These are phyloP conservation scores for Fusarium pseudoanthophilum DNA, from an alignment of 2,329 filamentous ascomycete species.

Conservation along the genomic window DNA sequence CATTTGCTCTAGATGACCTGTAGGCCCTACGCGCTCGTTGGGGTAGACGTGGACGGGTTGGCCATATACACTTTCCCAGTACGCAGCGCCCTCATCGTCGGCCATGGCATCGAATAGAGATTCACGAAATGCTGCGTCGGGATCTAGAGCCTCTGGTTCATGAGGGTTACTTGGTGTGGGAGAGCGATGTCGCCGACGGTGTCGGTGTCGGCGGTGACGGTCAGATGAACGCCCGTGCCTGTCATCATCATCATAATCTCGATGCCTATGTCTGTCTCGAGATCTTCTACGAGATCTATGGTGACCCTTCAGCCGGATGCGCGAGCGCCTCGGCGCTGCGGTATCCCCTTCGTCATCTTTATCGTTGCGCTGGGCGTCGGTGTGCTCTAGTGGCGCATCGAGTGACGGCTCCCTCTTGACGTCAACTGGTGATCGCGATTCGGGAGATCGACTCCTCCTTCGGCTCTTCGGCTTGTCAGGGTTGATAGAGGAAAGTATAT, in stretches of 20 bases:
- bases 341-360: constrained; percentile 34
- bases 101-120: constrained; percentile 97
- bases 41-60: constrained; percentile 90
- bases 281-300: constrained; percentile 45
- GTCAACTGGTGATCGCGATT: constrained; percentile 8
- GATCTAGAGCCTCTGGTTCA: constrained; percentile 63
- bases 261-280: constrained; percentile 27
- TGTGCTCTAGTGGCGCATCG: constrained; percentile 9
- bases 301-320: constrained; percentile 49
- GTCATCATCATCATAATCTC: constrained; percentile 39
- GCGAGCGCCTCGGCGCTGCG: constrained; percentile 46
- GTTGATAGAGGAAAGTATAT: constrained; percentile 62
- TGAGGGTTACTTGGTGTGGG: constrained; percentile 60
- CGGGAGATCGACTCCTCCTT: constrained; percentile 24
- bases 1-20: constrained; percentile 81
- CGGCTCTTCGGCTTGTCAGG: constrained; percentile 29
- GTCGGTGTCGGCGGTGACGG: constrained; percentile 49
- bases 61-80: constrained; percentile 97
- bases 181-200: constrained; percentile 53
- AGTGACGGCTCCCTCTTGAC: constrained; percentile 6
- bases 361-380: constrained; percentile 19
- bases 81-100: constrained; percentile 93
- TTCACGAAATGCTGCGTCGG: constrained; percentile 85
- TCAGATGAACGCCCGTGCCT: constrained; percentile 34
- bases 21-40: constrained; percentile 56